Evolutionary conservation across 2,329 filamentous ascomycete species (phyloP).

Genomic region (Rutstroemia sp.): DNA sequence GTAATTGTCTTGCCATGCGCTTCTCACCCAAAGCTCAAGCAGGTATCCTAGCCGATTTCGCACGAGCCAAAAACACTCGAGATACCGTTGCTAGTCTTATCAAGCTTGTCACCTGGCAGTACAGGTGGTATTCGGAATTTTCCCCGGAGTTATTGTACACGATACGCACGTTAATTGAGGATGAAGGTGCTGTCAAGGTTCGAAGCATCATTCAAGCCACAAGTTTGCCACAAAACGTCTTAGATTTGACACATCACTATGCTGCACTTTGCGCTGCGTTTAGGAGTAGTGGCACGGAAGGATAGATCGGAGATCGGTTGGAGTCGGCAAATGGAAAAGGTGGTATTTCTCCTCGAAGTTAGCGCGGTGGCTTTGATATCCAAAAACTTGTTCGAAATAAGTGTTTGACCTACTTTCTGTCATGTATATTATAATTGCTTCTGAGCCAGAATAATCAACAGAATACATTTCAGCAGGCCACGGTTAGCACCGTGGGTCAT

Average conservation of each 20-base stretch:
- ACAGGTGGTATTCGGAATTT: conserved; percentile 99
- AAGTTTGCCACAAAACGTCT: conserved; percentile 82
- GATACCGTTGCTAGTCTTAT: conserved; percentile 83
- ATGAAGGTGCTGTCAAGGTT: conserved; percentile 95
- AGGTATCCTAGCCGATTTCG: conserved; percentile 74
- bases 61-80: conserved; percentile 69
- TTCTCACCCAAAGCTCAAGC: conserved; percentile 91
- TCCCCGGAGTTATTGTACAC: conserved; percentile 83
- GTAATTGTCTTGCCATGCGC: conserved; percentile 75
- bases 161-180: conserved; percentile 88
- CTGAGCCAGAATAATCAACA: conserved; percentile 4
- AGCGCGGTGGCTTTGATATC: conserved; percentile 8
- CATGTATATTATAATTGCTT: conserved; percentile 11
- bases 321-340: background rate
- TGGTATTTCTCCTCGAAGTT: conserved; percentile 5
- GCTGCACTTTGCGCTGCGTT: conserved; percentile 92
- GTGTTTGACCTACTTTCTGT: background rate
- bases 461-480: background rate
- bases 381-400: conserved; percentile 3
- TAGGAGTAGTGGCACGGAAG: conserved; percentile 66
- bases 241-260: conserved; percentile 94
- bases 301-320: conserved; percentile 11
- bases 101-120: conserved; percentile 92
- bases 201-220: conserved; percentile 96
- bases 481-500: background rate